These are phyloP conservation scores for Gonapodya prolifera DNA, from an alignment of 192 early-diverging fungal species.

Conservation along the genomic window DNA sequence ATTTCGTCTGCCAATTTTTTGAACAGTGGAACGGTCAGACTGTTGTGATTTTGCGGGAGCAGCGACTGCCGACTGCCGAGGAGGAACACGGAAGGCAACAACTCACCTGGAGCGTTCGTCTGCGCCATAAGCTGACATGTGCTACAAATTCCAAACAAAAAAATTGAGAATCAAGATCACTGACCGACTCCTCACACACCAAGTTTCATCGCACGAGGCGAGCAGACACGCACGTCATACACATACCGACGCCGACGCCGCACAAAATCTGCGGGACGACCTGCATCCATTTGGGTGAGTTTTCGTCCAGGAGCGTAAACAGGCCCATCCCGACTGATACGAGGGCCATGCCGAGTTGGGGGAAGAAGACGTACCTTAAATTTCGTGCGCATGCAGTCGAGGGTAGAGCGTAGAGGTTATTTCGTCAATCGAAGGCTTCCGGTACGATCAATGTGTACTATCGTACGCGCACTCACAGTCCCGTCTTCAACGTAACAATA, in stretches of 20 bases:
- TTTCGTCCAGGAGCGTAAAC: neutral
- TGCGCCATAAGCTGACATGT: neutral
- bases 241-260: neutral
- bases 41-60: too few relatives aligned
- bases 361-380: neutral
- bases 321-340: neutral
- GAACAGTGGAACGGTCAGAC: neutral
- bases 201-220: neutral
- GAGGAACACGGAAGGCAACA: too few relatives aligned
- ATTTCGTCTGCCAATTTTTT: neutral
- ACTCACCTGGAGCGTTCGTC: neutral
- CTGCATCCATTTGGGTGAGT: neutral
- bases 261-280: neutral
- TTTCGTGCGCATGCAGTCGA: too few relatives aligned
- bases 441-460: neutral
- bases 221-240: neutral
- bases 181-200: neutral
- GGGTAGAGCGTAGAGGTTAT: too few relatives aligned
- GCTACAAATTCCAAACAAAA: neutral
- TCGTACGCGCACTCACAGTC: neutral
- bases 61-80: too few relatives aligned
- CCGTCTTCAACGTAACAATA: neutral
- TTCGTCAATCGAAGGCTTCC: neutral
- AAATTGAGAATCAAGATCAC: neutral
- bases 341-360: neutral